Conservation (phyloP, 2,329 filamentous ascomycete species). For the Alternaria sp. region DNA sequence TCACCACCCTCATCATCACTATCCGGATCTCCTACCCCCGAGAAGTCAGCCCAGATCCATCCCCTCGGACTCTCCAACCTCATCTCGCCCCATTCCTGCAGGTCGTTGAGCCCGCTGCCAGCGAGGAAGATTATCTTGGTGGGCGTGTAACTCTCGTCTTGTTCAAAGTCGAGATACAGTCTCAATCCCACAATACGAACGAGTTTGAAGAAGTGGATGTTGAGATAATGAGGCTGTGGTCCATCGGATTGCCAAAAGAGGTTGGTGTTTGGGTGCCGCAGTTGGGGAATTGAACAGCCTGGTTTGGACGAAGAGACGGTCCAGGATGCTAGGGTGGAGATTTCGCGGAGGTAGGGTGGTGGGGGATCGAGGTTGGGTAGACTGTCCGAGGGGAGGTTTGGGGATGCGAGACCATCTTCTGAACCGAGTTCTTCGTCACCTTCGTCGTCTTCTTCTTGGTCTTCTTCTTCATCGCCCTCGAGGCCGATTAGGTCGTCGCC, state of each 20-base stretch:
- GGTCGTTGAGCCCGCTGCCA: slow-evolving; percentile 88
- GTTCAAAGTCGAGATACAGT: slow-evolving; percentile 88
- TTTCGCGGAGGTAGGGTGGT: slow-evolving; percentile 71
- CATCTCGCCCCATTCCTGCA: slow-evolving; percentile 86
- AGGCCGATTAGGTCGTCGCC: slow-evolving; percentile 33
- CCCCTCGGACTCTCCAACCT: slow-evolving; percentile 79
- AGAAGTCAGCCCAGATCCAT: slow-evolving; percentile 85
- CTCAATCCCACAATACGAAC: slow-evolving; percentile 79
- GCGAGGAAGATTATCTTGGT: slow-evolving; percentile 89
- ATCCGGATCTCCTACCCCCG: slow-evolving; percentile 61
- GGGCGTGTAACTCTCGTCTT: slow-evolving; percentile 95
- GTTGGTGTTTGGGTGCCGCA: slow-evolving; percentile 74
- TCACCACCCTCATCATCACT: slow-evolving; percentile 28
- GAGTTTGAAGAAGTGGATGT: slow-evolving; percentile 84
- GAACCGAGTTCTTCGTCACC: slow-evolving; percentile 58
- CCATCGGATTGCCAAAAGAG: slow-evolving; percentile 88
- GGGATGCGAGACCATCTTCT: slow-evolving; percentile 23
- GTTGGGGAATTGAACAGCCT: slow-evolving; percentile 77
- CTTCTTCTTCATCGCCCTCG: slow-evolving; percentile 51
- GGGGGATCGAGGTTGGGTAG: slow-evolving; percentile 39
- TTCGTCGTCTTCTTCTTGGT: slow-evolving; percentile 17
- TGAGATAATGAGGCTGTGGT: slow-evolving; percentile 80
- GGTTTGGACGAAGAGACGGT: slow-evolving; percentile 83
- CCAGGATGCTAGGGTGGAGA: slow-evolving; percentile 82
- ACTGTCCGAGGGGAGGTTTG: slow-evolving; percentile 15